phyloP scores from a whole-genome alignment of 768 basidiomycete genomes.

The Termitomyces bulborhizus region DNA sequence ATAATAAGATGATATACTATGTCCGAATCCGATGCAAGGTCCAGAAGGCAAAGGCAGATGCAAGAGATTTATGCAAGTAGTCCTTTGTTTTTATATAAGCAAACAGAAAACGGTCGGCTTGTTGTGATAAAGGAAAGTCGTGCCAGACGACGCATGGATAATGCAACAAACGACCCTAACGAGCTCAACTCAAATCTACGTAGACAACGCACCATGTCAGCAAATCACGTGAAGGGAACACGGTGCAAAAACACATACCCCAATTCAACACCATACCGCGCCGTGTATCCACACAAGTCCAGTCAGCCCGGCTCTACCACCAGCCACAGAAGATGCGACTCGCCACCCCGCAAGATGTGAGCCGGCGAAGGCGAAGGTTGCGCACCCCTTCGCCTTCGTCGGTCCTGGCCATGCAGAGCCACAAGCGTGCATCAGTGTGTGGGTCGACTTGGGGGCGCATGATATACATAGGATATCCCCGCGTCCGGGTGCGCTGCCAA shows the following conservation, averaged over 20 bases:
- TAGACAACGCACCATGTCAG: neutral
- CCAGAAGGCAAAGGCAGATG: neutral
- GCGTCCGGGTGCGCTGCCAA: neutral
- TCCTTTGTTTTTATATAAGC: neutral
- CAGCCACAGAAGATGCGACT: neutral
- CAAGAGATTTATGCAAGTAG: neutral
- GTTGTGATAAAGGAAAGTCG: neutral
- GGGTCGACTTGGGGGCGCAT: neutral
- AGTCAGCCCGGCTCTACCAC: neutral
- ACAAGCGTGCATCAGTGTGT: neutral
- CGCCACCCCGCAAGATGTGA: neutral
- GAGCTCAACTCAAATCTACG: neutral
- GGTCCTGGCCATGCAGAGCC: neutral
- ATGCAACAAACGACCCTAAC: neutral
- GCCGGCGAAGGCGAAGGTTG: conserved; percentile 1
- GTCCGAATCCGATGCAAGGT: neutral
- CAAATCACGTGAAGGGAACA: neutral
- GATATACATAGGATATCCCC: neutral
- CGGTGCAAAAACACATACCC: neutral
- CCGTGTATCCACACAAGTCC: neutral
- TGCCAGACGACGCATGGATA: neutral
- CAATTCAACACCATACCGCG: neutral
- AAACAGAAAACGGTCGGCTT: neutral
- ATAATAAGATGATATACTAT: too few species aligned
- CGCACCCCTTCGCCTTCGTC: conserved; percentile 1